Conservation (phyloP, 208 protist species). For the Leishmania martiniquensis region DNA sequence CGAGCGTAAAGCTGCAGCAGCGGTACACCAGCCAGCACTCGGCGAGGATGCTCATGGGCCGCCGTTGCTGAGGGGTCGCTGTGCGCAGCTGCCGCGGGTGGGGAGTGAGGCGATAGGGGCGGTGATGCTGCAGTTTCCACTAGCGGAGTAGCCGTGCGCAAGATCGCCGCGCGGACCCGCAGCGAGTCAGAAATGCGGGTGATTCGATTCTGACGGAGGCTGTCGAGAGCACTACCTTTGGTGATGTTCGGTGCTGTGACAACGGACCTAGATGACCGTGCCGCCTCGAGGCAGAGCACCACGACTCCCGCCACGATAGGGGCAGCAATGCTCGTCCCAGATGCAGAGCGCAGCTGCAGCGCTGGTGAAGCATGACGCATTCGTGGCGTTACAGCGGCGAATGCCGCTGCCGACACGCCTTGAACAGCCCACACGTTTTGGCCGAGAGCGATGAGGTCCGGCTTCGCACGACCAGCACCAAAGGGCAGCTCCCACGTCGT, state of each 20-base stretch:
- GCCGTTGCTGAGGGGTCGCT: neutral
- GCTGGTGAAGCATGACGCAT: neutral
- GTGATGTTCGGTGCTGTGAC: no score
- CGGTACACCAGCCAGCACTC: conserved; percentile 25
- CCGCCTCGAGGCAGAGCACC: conserved; percentile 81
- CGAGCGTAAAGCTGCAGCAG: conserved; percentile 39
- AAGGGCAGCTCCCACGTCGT: conserved; percentile 96
- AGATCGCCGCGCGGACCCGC: conserved; percentile 20
- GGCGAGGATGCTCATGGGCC: neutral
- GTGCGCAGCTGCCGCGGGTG: neutral
- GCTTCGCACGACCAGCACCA: conserved; percentile 95
- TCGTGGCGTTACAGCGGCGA: neutral
- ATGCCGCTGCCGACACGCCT: conserved; percentile 10
- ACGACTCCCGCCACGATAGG: conserved; percentile 95
- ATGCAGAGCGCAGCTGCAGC: conserved; percentile 47
- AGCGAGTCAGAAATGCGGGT: conserved; percentile 1
- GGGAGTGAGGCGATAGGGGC: neutral
- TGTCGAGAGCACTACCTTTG: neutral
- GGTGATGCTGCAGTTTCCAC: neutral
- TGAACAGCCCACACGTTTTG: conserved; percentile 40
- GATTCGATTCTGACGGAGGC: neutral
- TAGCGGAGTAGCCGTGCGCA: conserved; percentile 14
- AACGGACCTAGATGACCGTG: conserved; percentile 3
- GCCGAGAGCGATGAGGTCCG: conserved; percentile 95
- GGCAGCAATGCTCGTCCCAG: conserved; percentile 95